A percentile compares a stretch with the other conserved stretches of the same genome.
Conservation (phyloP, 2,329 filamentous ascomycete species). For the Hymenoscyphus linearis region DNA sequence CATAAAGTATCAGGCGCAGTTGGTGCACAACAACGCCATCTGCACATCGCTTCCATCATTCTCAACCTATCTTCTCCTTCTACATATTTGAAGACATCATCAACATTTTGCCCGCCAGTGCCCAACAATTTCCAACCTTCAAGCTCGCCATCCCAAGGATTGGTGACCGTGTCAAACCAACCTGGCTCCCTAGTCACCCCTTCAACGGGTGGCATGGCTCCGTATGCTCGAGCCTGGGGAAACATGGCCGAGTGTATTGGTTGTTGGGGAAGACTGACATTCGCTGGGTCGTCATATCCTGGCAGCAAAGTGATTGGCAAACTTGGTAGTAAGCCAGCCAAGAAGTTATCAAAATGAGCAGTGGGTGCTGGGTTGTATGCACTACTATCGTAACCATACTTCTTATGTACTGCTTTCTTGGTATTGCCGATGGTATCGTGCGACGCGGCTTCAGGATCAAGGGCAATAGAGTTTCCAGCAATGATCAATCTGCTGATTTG, state of each 20-base stretch:
- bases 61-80: slow-evolving; percentile 70
- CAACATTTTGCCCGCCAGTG: slow-evolving; percentile 85
- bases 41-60: slow-evolving; percentile 91
- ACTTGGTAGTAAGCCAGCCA: slow-evolving; percentile 74
- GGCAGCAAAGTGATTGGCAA: slow-evolving; percentile 87
- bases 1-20: slow-evolving; percentile 95
- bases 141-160: slow-evolving; percentile 86
- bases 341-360: slow-evolving; percentile 75
- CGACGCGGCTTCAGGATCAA: slow-evolving; percentile 24
- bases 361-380: slow-evolving; percentile 84
- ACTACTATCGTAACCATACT: slow-evolving; percentile 90
- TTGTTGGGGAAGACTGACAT: slow-evolving; percentile 85
- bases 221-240: slow-evolving; percentile 66
- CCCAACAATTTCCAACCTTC: slow-evolving; percentile 86
- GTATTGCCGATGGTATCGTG: slow-evolving; percentile 31
- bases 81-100: slow-evolving; percentile 91
- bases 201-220: slow-evolving; percentile 35
- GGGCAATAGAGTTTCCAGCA: slow-evolving; percentile 76
- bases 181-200: slow-evolving; percentile 45
- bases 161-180: slow-evolving; percentile 87
- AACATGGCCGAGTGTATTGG: slow-evolving; percentile 92
- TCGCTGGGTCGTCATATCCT: slow-evolving; percentile 79
- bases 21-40: slow-evolving; percentile 86
- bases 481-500: slow-evolving; percentile 82
- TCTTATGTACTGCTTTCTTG: slow-evolving; percentile 51